Evolutionary conservation across 148 eudicot genomes (phyloP), one percentile per base, ranked within the genome.

Genomic region (Pharnaceum exiguum): DNA sequence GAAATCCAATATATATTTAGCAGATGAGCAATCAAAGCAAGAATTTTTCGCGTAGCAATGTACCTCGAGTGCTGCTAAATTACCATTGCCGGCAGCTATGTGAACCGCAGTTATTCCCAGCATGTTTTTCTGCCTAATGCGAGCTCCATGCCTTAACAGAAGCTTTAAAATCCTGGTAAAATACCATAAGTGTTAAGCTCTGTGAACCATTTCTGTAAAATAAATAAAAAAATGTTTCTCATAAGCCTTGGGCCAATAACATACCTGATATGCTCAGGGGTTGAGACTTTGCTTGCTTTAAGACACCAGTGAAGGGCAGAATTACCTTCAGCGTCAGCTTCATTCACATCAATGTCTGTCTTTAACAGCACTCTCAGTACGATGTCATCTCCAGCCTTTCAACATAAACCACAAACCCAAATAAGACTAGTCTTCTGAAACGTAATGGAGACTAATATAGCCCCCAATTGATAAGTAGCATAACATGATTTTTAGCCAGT

Each of bases 251-350:
- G 45, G 52, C 43, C 2, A 50, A 16, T 19, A 26, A 23, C 1
- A 31, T 66, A 72, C 76, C 71, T 72, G 10, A 61, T 59, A 21
- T 72, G 67, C 47, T 72, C 63, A 55, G 63, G 40, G 26, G 40
- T 55, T 16, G 63, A 32, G 5, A 46, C 42, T 50, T 55, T 72
- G 10, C 51, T 47, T 33, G 56, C 54, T 66, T 72, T 72, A 26
- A 72, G 67, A 55, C 52, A 60, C 71, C 76, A 72, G 19, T 72
- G 71, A 43, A 72, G 57, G n/a, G 76, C 58, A 25, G 68, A 60
- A 63, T 72, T 66, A 31, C 76, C 76, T 57, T 72, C 76, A 27
- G 46, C 59, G 22, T 66, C 76, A 47, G 66, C 26, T 5, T 72
- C 76, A 72, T 51, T 61, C 21, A 72, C 63, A 55, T 61, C 57